Conservation (phyloP, 306 rosid species). For the Delonix regia region DNA sequence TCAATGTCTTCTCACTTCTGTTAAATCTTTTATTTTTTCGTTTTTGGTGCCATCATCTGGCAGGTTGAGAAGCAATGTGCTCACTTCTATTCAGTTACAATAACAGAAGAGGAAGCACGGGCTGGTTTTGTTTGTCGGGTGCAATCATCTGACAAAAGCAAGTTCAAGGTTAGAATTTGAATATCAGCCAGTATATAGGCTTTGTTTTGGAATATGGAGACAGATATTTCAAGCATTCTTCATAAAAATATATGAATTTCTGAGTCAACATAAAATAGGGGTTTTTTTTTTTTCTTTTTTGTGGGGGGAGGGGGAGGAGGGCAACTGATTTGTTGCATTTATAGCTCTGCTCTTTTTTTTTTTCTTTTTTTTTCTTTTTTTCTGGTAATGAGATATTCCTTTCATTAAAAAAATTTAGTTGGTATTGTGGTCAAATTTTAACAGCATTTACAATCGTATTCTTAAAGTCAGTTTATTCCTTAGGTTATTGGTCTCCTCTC, state of each 20-base stretch:
- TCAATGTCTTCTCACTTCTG: conserved; percentile 11
- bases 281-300: not conserved
- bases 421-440: conserved; percentile 6
- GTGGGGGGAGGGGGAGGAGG: too few relatives aligned
- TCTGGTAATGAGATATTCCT: not conserved
- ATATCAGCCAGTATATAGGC: conserved; percentile 16
- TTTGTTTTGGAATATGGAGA: conserved; percentile 7
- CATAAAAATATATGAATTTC: conserved; percentile 15
- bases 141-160: conserved; percentile 91
- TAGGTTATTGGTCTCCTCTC: conserved; percentile 16
- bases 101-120: conserved; percentile 78
- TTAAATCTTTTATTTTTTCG: conserved; percentile 17
- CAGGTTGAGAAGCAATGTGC: conserved; percentile 99
- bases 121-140: conserved; percentile 98
- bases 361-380: not conserved
- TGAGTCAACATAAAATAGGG: not conserved
- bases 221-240: not conserved
- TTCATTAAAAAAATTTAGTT: not conserved
- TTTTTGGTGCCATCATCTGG: conserved; percentile 34
- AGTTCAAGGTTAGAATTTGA: conserved; percentile 77
- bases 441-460: not conserved
- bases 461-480: not conserved
- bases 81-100: conserved; percentile 85
- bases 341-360: not conserved
- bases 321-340: not conserved